A percentile compares a stretch with the other conserved stretches of the same genome.
phyloP scores from a whole-genome alignment of 495 filamentous ascomycete genomes.

The Corynascus novoguineensis region DNA sequence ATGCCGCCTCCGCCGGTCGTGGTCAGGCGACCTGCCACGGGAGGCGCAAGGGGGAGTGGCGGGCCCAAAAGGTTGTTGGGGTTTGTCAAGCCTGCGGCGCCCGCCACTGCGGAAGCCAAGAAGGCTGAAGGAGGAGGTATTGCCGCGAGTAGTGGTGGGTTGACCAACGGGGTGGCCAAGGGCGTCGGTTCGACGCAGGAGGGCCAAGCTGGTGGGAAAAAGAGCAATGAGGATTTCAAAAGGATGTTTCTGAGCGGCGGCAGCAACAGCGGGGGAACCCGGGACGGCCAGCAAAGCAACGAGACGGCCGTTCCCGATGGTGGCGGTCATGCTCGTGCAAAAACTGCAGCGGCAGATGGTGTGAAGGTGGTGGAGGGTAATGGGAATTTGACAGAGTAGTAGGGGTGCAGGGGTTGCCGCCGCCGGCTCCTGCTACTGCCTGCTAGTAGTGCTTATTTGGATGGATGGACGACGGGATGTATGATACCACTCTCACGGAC shows the following conservation, averaged over 20 bases:
- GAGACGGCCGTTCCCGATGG: not conserved
- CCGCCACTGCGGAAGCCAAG: no score
- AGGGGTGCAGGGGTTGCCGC: not conserved
- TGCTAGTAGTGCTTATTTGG: not conserved
- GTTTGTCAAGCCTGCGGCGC: constrained; percentile 32
- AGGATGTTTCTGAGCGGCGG: constrained; percentile 54
- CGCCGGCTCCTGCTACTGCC: no score
- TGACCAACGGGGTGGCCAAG: constrained; percentile 6
- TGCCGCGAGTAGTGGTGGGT: no score
- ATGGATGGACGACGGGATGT: constrained; percentile 9
- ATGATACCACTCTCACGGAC: constrained; percentile 9
- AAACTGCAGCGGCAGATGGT: not conserved
- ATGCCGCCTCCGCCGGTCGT: constrained; percentile 51
- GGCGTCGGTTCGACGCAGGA: not conserved
- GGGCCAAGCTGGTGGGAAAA: constrained; percentile 28
- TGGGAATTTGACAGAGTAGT: not conserved
- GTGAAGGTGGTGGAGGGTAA: not conserved
- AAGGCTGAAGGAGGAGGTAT: constrained; percentile 33
- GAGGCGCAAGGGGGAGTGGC: constrained; percentile 38
- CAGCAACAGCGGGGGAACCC: no score
- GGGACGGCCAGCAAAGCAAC: no score
- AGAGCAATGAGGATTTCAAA: constrained; percentile 87
- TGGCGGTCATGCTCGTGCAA: not conserved
- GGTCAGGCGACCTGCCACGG: constrained; percentile 53
- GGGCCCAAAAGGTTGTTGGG: constrained; percentile 54